These are phyloP conservation scores for Aspergillus transmontanensis DNA, from an alignment of 2,329 filamentous ascomycete species.

Conservation along the genomic window DNA sequence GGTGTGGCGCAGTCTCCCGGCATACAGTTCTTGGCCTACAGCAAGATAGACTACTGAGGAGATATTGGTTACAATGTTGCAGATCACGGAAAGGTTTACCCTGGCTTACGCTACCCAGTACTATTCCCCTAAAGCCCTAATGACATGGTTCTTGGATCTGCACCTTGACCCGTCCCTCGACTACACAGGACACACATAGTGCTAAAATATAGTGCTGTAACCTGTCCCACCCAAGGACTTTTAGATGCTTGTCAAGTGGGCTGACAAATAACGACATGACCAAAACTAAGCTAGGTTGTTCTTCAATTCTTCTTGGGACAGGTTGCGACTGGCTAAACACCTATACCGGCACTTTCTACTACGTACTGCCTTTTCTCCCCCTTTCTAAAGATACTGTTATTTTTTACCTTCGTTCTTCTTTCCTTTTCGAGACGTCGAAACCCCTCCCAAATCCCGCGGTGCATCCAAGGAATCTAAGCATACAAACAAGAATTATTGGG, in stretches of 20 bases:
- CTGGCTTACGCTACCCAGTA: not conserved
- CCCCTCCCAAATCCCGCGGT: not conserved
- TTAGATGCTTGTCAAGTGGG: not conserved
- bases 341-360: not conserved
- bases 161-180: not conserved
- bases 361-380: not conserved
- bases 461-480: not conserved
- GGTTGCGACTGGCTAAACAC: not conserved
- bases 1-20: not conserved
- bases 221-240: not conserved
- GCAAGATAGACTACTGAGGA: not conserved
- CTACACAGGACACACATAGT: not conserved
- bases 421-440: not conserved
- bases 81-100: not conserved
- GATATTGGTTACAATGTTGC: not conserved
- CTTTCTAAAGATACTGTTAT: not conserved
- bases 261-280: not conserved
- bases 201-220: not conserved
- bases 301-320: not conserved
- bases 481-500: not conserved
- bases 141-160: not conserved
- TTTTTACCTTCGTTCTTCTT: not conserved
- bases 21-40: not conserved
- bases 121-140: not conserved
- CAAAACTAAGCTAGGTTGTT: not conserved